A percentile compares a stretch with the other conserved stretches of the same genome.
phyloP scores from a whole-genome alignment of 345 rosid species.

The Eucalyptus shirleyi region DNA sequence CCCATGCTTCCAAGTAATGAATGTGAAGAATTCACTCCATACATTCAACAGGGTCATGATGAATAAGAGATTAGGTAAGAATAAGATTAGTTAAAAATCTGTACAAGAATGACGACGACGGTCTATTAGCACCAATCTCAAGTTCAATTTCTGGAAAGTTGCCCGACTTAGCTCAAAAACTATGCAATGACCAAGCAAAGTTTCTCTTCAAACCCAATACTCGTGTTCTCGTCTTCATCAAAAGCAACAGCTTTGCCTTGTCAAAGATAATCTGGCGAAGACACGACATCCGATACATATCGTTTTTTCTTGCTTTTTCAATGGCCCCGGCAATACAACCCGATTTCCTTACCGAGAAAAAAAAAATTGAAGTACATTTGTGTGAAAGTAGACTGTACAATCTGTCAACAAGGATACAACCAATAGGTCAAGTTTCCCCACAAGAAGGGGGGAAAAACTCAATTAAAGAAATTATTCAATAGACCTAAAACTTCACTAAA shows the following conservation, averaged over 20 bases:
- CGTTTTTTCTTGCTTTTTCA: background rate
- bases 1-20: background rate
- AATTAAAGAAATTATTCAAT: background rate
- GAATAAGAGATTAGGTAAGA: background rate
- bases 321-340: background rate
- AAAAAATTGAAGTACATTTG: background rate
- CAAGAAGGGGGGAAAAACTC: background rate
- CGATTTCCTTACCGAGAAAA: background rate
- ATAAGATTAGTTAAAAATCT: background rate
- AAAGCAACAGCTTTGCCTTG: background rate
- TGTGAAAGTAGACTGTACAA: background rate
- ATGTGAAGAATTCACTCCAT: background rate
- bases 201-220: background rate
- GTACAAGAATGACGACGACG: background rate
- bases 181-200: background rate
- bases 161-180: background rate
- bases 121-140: background rate
- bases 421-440: background rate
- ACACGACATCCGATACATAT: background rate
- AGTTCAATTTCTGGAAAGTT: background rate
- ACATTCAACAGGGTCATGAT: background rate
- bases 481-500: background rate
- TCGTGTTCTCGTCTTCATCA: background rate
- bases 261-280: background rate
- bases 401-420: background rate